These are phyloP conservation scores for Aspergillus wentii DNA, from an alignment of 495 filamentous ascomycete species.

Conservation along the genomic window DNA sequence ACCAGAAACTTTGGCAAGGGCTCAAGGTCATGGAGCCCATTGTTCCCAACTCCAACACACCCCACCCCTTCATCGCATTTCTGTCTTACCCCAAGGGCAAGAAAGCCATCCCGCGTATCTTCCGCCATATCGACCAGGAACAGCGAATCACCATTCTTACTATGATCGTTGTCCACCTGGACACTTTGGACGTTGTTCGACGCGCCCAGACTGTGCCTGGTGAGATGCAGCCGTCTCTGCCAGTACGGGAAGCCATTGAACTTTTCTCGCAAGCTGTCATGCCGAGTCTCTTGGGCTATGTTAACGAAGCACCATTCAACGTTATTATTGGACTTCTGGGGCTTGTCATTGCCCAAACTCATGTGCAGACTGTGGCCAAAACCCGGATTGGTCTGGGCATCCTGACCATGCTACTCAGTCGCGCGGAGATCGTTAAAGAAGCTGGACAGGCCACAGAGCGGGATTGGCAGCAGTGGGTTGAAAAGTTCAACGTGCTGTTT, in stretches of 20 bases:
- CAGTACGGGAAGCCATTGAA: constrained; percentile 84
- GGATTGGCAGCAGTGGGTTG: constrained; percentile 79
- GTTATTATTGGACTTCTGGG: constrained; percentile 87
- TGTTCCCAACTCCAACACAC: constrained; percentile 58
- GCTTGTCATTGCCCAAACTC: constrained; percentile 74
- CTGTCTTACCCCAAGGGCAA: constrained; percentile 94
- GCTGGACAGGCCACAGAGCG: constrained; percentile 60
- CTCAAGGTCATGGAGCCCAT: constrained; percentile 91
- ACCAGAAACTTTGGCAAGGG: constrained; percentile 73
- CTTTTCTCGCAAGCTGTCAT: constrained; percentile 84
- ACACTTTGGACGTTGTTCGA: constrained; percentile 83
- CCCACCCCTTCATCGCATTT: constrained; percentile 96
- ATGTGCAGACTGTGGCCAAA: constrained; percentile 70
- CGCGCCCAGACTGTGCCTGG: constrained; percentile 63
- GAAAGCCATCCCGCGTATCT: constrained; percentile 88
- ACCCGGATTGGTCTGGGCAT: constrained; percentile 83
- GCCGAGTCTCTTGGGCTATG: constrained; percentile 78
- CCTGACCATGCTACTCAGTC: constrained; percentile 90
- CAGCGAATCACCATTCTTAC: constrained; percentile 92
- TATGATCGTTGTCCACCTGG: constrained; percentile 92
- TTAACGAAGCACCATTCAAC: constrained; percentile 84
- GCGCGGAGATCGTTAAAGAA: constrained; percentile 90
- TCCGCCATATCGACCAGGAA: constrained; percentile 85
- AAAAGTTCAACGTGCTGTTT: constrained; percentile 79
- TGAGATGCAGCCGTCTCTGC: constrained; percentile 62